Evolutionary conservation across 805 yeast species (phyloP), one percentile per base, ranked within the genome.

Genomic region (Candida adriatica): DNA sequence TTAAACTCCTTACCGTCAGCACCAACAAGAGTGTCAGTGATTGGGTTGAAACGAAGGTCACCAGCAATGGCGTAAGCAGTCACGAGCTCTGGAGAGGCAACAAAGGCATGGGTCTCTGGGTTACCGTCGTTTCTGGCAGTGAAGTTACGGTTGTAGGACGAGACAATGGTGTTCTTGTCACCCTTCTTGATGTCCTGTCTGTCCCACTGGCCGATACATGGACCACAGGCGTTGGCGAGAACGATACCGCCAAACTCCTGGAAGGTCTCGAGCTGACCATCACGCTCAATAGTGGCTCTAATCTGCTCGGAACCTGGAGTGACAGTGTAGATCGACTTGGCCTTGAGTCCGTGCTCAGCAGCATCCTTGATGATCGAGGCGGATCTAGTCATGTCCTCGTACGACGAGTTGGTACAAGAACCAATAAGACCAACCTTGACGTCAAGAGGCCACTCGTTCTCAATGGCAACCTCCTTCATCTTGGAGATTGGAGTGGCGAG

Each of bases 191-290:
- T 73, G 55, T 84, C 94, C 44, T 73, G 70, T 68, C 97, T 82
- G 59, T 92, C 96, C 98, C 98, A 90, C 70, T 90, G 98, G 37
- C 98, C 98, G 56, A 90, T 90, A 69, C 98, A 90, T 53, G 97
- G 98, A 48, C 98, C 98, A 72, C 98, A 90, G 14, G 98, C 98
- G 59, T 90, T 90, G 33, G 97, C 96, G 48, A 90, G 71, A 27
- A 90, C 95, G 38, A 75, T 70, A 47, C 95, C 98, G 39, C 97
- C 97, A 50, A 78, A 80, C 34, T 80, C 75, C 58, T 79, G 78
- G 58, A 90, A 87, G 26, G 79, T 75, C 28, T 79, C 68, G 41
- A 83, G 74, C 53, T 82, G 75, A 37, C 97, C 97, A 60, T 90
- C 98, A 63, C 96, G 78, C 59, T 83, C 95, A 49, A 90, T 77